Evolutionary conservation across 306 rosid genomes (phyloP), one percentile per base, ranked within the genome.

Genomic region (Vicia faba): DNA sequence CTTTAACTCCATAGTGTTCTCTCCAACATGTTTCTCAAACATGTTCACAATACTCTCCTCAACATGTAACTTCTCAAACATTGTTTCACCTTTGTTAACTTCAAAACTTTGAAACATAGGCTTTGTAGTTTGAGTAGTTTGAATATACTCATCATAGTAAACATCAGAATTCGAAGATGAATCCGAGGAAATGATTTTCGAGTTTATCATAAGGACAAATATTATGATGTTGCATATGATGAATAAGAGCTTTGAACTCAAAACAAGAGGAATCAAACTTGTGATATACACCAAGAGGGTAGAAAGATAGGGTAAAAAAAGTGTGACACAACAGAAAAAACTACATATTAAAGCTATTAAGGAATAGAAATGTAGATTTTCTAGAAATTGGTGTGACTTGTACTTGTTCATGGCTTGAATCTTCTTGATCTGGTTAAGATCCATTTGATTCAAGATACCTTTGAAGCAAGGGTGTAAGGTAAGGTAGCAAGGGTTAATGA

Each of bases 101-200:
- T 54, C 65, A 76, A 6, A 14, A 70, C 19, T 35, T 48, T 71
- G 68, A 72, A 46, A 19, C 8, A 64, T 80, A 57, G 74, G 76
- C 54, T 54, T 69, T 14, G 28, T 64, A 11, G 40, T 80, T 63
- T 80, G 81, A 25, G 50, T 23, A 39, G 69, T 75, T 48, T 72
- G 80, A 38, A 81, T 62, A 48, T 78, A 84, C 57, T 79, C 84
- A 13, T 79, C 81, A 41, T 78, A 80, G 53, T 62, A 81, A 72
- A 75, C 80, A 68, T 68, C 75, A 68, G 56, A 61, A 23, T 79
- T 35, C 61, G 78, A 59, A 40, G 87, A 70, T 11, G 82, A 31
- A 16, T 61, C 4, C 7, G 86, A 75, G 11, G 92, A 78, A 13
- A 82, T 66, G 69, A 79, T n/a, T 76, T 78, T 89, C 8, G 83